Conservation (phyloP, 129 eudicot species). For the Pseudognaphalium luteoalbum region DNA sequence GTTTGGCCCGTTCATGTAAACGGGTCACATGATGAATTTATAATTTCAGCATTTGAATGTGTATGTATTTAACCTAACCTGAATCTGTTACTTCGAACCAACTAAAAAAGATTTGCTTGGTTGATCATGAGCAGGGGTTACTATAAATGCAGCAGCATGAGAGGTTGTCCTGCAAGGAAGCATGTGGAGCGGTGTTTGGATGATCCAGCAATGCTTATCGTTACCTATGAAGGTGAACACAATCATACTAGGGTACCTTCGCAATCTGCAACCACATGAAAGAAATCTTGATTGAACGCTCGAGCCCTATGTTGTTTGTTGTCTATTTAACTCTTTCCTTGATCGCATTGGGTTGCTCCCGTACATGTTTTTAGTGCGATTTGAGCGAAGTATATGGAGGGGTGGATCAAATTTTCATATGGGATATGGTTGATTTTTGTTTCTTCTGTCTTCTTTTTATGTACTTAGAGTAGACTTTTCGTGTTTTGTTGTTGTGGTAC, state of each 20-base stretch:
- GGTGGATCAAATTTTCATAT: constrained; percentile 22
- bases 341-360: constrained; percentile 48
- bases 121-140: constrained; percentile 72
- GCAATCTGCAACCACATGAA: constrained; percentile 74
- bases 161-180: constrained; percentile 99
- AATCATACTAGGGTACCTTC: constrained; percentile 80
- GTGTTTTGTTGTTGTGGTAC: constrained; percentile 23
- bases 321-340: constrained; percentile 29
- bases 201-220: constrained; percentile 89
- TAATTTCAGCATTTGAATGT: background rate
- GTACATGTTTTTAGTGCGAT: constrained; percentile 48
- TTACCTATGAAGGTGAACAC: constrained; percentile 96
- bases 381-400: constrained; percentile 31
- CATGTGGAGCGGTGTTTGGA: constrained; percentile 96
- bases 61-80: background rate
- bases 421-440: constrained; percentile 30
- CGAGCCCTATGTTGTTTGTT: constrained; percentile 27
- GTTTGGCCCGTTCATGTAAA: background rate
- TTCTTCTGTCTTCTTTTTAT: constrained; percentile 12
- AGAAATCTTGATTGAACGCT: constrained; percentile 10
- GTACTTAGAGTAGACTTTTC: constrained; percentile 33
- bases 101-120: constrained; percentile 10
- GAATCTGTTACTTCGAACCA: background rate
- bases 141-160: constrained; percentile 96
- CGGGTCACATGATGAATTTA: background rate